These are phyloP conservation scores for Wickerhamomyces queroliae DNA, from an alignment of 805 yeast genomes.

Conservation along the genomic window DNA sequence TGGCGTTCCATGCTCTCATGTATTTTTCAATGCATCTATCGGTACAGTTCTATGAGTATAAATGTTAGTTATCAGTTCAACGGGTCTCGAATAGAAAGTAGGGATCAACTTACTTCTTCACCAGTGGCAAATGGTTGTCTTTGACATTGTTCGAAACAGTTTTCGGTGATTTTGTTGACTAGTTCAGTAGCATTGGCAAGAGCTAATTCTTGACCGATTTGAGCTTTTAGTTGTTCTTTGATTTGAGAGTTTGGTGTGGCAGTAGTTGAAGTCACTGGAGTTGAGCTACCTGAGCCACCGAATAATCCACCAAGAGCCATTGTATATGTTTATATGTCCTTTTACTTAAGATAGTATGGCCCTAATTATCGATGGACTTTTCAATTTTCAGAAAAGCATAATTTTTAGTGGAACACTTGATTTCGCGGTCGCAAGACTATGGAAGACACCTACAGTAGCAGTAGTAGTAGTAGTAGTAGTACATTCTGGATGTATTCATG, in stretches of 20 bases:
- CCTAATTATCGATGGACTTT: too few species aligned
- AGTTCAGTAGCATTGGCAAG: slow-evolving; percentile 88
- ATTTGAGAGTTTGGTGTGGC: slow-evolving; percentile 31
- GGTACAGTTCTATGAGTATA: slow-evolving; percentile 49
- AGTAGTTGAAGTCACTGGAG: slow-evolving; percentile 19
- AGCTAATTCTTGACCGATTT: slow-evolving; percentile 78
- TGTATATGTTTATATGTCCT: neutral
- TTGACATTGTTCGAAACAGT: slow-evolving; percentile 81
- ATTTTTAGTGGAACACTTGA: too few species aligned
- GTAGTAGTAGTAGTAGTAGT: too few species aligned
- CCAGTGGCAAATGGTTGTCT: slow-evolving; percentile 49
- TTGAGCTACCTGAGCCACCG: slow-evolving; percentile 21
- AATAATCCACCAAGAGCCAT: slow-evolving; percentile 24
- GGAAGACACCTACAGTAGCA: too few species aligned
- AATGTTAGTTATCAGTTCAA: slow-evolving; percentile 2
- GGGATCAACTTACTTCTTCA: slow-evolving; percentile 37
- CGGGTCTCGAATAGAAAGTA: neutral
- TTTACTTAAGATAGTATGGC: too few species aligned
- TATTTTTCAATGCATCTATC: slow-evolving; percentile 79
- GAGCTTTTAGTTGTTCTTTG: slow-evolving; percentile 60
- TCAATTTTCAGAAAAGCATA: too few species aligned
- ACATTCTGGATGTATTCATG: neutral
- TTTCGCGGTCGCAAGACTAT: too few species aligned
- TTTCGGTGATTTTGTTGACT: slow-evolving; percentile 77
- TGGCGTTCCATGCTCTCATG: slow-evolving; percentile 85